phyloP scores from a whole-genome alignment of 257 asterid species.

The Anisodus tanguticus region DNA sequence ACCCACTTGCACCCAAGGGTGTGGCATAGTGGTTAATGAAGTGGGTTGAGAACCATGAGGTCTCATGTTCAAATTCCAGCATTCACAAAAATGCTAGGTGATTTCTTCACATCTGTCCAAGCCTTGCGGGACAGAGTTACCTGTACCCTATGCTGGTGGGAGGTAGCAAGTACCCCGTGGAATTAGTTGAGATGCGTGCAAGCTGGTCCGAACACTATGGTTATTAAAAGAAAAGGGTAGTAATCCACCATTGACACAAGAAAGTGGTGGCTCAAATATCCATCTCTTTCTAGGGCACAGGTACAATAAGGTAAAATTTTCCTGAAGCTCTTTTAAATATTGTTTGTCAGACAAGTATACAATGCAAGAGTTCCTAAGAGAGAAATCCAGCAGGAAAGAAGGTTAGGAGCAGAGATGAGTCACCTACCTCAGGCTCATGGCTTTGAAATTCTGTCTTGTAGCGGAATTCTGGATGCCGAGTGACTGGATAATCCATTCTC shows the following conservation, averaged over 20 bases:
- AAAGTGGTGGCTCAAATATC: constrained; percentile 14
- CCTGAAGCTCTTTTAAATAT: neutral
- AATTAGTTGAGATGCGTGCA: neutral
- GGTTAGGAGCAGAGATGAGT: constrained; percentile 23
- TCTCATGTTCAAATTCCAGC: neutral
- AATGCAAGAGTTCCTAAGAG: neutral
- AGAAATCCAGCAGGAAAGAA: constrained; percentile 9
- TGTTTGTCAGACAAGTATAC: neutral
- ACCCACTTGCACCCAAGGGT: neutral
- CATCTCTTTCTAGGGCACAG: neutral
- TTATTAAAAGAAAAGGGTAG: neutral
- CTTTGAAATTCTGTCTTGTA: constrained; percentile 93
- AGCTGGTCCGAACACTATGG: neutral
- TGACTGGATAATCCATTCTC: constrained; percentile 61
- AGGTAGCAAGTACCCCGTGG: neutral
- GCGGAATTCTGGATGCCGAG: constrained; percentile 83
- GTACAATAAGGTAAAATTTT: neutral
- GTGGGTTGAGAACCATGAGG: neutral
- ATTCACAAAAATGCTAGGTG: neutral
- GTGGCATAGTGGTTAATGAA: neutral
- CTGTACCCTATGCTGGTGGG: neutral
- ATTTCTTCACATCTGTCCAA: neutral
- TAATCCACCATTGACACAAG: constrained; percentile 21
- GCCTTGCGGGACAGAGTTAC: neutral
- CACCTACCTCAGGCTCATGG: constrained; percentile 89